Base-by-base conservation (phyloP, 2,329 filamentous ascomycete genomes). In the Chaetomiaceae sp. region DNA sequence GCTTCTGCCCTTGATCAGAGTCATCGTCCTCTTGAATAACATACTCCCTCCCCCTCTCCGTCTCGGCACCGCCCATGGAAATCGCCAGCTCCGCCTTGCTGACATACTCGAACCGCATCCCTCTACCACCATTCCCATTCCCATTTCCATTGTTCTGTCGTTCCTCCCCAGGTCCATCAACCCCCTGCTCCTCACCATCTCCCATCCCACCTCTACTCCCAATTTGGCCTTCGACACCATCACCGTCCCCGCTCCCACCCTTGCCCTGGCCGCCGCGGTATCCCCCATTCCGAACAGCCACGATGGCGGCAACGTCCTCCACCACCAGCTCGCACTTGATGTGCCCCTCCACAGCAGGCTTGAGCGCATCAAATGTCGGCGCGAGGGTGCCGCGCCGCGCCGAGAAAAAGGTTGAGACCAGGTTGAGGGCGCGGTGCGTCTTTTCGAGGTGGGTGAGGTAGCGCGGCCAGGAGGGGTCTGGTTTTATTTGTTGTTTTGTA, bases 361-460 rank as follows among this genome's bases (percentile, higher is more conserved):
- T 90, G 43, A 99, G 88, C 6, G 87, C 96, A 15, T 94, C 88
- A 61, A 96, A 90, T 0, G 92, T 96, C 0, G 94, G 97, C 0
- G 89, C 85, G 25, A 97, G 9, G 79, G 64, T 97, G 89, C 67
- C 95, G 96, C 43, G 96, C 42, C 94, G 84, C 1, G 92, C 92
- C 66, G 85, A 94, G 72, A 90, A 95, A 66, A 99, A 97, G 0
- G 94, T 97, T 64, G 90, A 96, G 1, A 97, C 90, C 1, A 97
- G 73, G 63, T 96, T 99, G 55, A 99, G 73, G 1, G 94, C 92
- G 56, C 84, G 82, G 67, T 97, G 88, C 0, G 85, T 88, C 67
- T 85, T 84, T 23, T 87, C 83, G 8, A 97, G 77, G 38, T 77
- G 75, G 53, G 82, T 85, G 68, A 97, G 89, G 42, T 80, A 75